These are phyloP conservation scores for Lumnitzera racemosa DNA, from an alignment of 345 rosid genomes.

Conservation along the genomic window DNA sequence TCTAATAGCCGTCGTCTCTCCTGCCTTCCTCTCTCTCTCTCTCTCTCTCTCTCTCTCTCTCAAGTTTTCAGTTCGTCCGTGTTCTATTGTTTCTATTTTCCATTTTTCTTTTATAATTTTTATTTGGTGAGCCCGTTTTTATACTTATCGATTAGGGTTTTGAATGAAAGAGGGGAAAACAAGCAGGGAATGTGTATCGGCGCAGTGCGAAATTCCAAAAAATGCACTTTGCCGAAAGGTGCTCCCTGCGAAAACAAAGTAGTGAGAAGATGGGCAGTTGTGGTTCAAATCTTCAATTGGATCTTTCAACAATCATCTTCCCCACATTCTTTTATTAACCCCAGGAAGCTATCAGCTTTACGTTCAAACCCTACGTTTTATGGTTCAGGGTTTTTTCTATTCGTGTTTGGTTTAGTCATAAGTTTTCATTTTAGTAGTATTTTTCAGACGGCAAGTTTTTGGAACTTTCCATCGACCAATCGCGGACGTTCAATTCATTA, in stretches of 20 bases:
- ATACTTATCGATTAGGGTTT: not conserved
- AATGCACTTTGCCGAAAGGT: conserved; percentile 11
- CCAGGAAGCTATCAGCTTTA: too few species aligned
- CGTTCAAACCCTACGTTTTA: too few species aligned
- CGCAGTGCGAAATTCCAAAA: not conserved
- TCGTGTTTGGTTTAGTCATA: too few species aligned
- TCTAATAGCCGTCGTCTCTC: too few species aligned
- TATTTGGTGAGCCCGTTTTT: not conserved
- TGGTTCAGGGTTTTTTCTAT: too few species aligned
- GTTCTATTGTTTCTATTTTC: too few species aligned
- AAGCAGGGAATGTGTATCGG: conserved; percentile 12
- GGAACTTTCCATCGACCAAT: too few species aligned
- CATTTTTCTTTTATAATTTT: not conserved
- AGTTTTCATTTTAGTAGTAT: too few species aligned
- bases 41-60: not conserved
- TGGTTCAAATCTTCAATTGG: not conserved
- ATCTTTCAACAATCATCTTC: conserved; percentile 13
- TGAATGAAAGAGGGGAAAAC: not conserved
- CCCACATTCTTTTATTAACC: not conserved
- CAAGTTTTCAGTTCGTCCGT: too few species aligned
- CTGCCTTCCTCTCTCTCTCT: not conserved
- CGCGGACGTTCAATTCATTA: too few species aligned
- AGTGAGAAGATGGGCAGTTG: conserved; percentile 13
- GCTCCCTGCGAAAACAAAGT: not conserved
- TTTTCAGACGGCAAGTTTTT: too few species aligned